Evolutionary conservation across 257 asterid species (phyloP), one percentile per base, ranked within the genome.

Genomic region (Nicotiana obtusifolia): DNA sequence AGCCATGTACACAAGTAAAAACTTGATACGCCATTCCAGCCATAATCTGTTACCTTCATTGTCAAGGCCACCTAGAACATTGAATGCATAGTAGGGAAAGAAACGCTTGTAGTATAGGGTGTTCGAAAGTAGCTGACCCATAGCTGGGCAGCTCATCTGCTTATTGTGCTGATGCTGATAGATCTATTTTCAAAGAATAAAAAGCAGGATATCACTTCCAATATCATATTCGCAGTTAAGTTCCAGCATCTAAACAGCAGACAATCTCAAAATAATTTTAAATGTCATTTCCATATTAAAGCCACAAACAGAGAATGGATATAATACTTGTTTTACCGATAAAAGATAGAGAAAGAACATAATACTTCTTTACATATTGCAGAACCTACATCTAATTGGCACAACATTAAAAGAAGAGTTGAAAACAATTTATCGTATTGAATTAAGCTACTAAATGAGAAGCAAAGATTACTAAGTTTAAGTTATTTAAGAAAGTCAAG

Each of bases 121-220:
- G 78, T 93, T 93, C 49, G 99, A 93, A 20, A 95, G 97, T 80
- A 95, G 86, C 85, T 95, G 98, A 67, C 95, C 99, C 98, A 95
- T 93, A 22, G 97, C 98, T 83, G 99, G 99, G 84, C 98, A 95
- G 90, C 95, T 95, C 99, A 93, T 95, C 88, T 95, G 98, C 90
- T 92, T 95, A 92, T 91, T 93, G 84, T 92, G 99, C 64, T 95
- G 98, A 82, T 95, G 95, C 84, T 93, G 99, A 88, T 95, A 95
- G 30, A 81, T 81, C 98, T 93, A 77, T 75, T 76, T 47, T 76
- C 69, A 84, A 76, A 79, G 20, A 81, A 64, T 9, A 20, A 81
- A 81, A 37, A 64, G 26, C 37, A 80, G 14, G 33, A 59, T 56
- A 28, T 56, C 9, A 78, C 33, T 54, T 5, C 59, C 59, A 71